Evolutionary conservation across 2,329 filamentous ascomycete species (phyloP).

Genomic region (Diaporthe helianthi): DNA sequence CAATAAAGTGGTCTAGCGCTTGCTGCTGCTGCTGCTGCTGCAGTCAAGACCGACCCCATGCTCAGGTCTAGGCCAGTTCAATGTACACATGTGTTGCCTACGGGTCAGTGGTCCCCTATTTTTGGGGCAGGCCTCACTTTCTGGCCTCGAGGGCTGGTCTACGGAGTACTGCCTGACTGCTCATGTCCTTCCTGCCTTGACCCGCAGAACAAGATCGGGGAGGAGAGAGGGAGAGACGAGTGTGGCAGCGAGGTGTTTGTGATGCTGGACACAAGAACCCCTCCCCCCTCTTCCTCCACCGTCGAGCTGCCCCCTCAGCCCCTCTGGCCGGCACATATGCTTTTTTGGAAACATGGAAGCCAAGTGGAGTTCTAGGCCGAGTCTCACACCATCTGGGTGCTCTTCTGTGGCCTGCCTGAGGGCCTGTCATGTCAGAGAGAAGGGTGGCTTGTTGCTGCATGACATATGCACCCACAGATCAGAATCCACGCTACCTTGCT

Average conservation of each 20-base stretch:
- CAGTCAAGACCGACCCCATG: slow-evolving; percentile 15
- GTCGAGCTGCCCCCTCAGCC: background rate
- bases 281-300: background rate
- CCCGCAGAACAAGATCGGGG: background rate
- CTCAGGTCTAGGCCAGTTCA: slow-evolving; percentile 6
- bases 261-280: background rate
- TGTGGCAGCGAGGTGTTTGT: background rate
- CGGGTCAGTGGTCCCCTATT: slow-evolving; percentile 3
- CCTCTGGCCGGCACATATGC: slow-evolving; percentile 21
- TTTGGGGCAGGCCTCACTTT: slow-evolving; percentile 9
- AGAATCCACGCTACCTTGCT: slow-evolving; percentile 9
- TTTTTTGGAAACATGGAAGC: slow-evolving; percentile 26
- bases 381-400: slow-evolving; percentile 11
- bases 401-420: background rate
- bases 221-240: background rate
- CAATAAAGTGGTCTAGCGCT: slow-evolving; percentile 2
- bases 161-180: too few species aligned
- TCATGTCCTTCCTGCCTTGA: background rate
- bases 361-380: background rate
- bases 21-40: slow-evolving; percentile 1
- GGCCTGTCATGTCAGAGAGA: slow-evolving; percentile 11
- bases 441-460: slow-evolving; percentile 17
- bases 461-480: slow-evolving; percentile 24
- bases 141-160: background rate
- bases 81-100: too few species aligned